phyloP scores from a whole-genome alignment of 2,329 filamentous ascomycete genomes.

The Pseudocercospora eumusae region DNA sequence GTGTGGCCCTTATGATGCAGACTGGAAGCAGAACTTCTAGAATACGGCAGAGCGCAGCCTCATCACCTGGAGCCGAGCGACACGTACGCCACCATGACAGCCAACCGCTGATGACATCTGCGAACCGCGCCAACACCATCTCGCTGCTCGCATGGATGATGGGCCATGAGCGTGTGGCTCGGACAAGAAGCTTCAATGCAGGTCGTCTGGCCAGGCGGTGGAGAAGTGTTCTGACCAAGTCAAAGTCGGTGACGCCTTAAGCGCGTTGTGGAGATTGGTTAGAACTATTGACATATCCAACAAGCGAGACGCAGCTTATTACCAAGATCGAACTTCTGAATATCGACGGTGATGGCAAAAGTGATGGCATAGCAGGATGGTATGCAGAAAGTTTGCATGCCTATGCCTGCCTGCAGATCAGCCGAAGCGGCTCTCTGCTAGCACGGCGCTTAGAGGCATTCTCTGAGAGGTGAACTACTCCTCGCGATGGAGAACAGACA shows the following conservation, averaged over 20 bases:
- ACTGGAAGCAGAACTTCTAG: background rate
- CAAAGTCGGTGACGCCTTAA: background rate
- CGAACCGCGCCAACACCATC: background rate
- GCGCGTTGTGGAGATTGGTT: constrained; percentile 2
- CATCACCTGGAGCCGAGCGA: background rate
- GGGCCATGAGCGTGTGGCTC: background rate
- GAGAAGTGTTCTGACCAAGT: background rate
- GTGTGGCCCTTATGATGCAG: background rate
- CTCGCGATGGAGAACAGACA: constrained; percentile 5
- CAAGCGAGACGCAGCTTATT: constrained; percentile 1
- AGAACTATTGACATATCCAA: background rate
- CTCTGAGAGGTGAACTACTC: background rate
- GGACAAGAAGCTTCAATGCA: background rate
- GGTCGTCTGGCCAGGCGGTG: background rate
- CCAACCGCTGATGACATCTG: background rate
- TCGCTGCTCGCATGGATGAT: background rate
- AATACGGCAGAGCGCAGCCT: background rate
- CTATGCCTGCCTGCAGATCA: constrained; percentile 1
- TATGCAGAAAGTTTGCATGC: constrained; percentile 5
- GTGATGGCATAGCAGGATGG: background rate
- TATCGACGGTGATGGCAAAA: background rate
- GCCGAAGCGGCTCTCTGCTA: constrained; percentile 3
- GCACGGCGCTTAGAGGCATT: constrained; percentile 9
- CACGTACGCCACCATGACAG: background rate
- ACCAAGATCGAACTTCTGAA: background rate